Evolutionary conservation across 306 rosid species (phyloP), one percentile per base, ranked within the genome.

Genomic region (Quercus alba): DNA sequence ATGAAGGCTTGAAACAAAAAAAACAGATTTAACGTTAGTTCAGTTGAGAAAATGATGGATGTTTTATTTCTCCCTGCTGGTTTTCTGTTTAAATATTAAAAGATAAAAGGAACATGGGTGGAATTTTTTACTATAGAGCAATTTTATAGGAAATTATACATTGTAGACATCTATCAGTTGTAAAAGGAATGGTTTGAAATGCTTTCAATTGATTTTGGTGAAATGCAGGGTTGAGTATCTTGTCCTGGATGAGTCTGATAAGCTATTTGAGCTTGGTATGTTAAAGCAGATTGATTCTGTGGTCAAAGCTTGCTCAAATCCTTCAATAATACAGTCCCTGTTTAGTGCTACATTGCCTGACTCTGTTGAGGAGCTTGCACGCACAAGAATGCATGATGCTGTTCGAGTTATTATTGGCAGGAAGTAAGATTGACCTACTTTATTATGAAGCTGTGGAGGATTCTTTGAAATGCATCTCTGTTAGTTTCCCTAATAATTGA

Each of bases 281-380:
- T 81, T 95, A n/a, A 89, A 91, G 82, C 98, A 91, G 87, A 95
- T 95, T 49, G 98, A 95, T 82, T 71, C 85, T 74, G 78, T 91
- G 31, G 91, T 93, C 72, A 91, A 93, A 89, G 97, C 98, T 81
- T 95, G 99, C 84, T 90, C 98, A 44, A 95, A 95, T 78, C 97
- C 97, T 72, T 90, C 97, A 77, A 88, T 95, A 59, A 81, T 87
- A 64, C 94, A 94, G 81, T 89, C 97, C 46, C 81, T 95, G 82
- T 95, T 93, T 84, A 93, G 99, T 83, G 98, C 99, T 82, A 95
- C 98, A 77, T 82, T 95, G 73, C 98, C 99, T 77, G 99, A 95
- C 86, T 90, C 81, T 78, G 94, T 95, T 77, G 99, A 95, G 84
- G 98, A 93, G 75, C 90, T 88, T 81, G 99, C 98, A 69, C 89